Evolutionary conservation across 257 asterid species (phyloP), one percentile per base, ranked within the genome.

Genomic region (Euphrasia confusa): DNA sequence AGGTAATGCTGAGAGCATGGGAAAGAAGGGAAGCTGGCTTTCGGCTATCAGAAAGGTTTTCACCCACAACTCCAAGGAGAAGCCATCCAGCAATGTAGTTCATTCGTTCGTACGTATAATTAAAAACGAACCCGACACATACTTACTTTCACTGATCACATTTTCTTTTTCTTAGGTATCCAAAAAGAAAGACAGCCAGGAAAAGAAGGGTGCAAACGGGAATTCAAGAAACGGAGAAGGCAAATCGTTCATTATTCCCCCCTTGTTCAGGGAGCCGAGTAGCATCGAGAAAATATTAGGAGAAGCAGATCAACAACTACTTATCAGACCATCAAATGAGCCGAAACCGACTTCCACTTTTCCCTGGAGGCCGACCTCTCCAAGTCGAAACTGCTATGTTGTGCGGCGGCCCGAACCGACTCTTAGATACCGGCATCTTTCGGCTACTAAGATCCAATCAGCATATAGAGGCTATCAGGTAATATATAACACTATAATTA

Each of bases 1-100:
- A 35, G 75, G 92, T 87, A 81, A 84, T 91, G 97, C 92, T 80
- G 67, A 74, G 73, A 80, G 52, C 13, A 92, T 92, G 98, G 98
- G 97, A 61, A 86, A 84, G 88, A 89, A 80, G 81, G 93, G 97
- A 72, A 80, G 86, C 76, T 92, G 96, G 98, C 68, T 84, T 81
- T 86, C 95, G 69, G 87, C 90, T 61, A 86, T 92, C 84, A 92
- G 81, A 73, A 75, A 76, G 82, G 88, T 83, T 72, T 92, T 92
- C 71, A 66, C 81, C 7, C 84, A 83, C 70, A 75, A 64, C 67
- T 85, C 95, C 35, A 89, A 83, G 75, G 96, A 84, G 65, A 88
- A 86, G 77, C 68, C 75, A 40, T 32, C 71, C 49, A n/a, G n/a
- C n/a, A 61, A 72, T 74, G 95, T 88, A 82, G n/a, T n/a, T n/a